phyloP scores from a whole-genome alignment of 768 basidiomycete species.

The Pholiota conissans region DNA sequence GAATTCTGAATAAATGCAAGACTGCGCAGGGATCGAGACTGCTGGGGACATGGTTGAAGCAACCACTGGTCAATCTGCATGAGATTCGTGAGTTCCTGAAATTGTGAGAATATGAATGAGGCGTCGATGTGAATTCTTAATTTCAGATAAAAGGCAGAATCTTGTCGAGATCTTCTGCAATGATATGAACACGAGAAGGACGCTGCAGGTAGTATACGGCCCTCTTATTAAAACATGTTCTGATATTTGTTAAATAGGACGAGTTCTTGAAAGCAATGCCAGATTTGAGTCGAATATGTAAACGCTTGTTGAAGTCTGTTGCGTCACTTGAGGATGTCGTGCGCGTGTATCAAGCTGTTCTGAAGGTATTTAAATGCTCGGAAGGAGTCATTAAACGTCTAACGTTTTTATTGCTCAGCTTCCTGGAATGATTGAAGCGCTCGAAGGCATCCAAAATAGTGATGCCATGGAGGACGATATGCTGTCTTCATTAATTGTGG shows the following conservation, averaged over 20 bases:
- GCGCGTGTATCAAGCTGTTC: conserved; percentile 89
- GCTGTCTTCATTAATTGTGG: conserved; percentile 52
- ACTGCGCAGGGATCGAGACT: conserved; percentile 91
- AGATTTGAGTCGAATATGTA: conserved; percentile 88
- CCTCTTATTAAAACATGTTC: too few relatives aligned
- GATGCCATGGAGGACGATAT: conserved; percentile 41
- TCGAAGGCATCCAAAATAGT: conserved; percentile 51
- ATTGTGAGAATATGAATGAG: neutral
- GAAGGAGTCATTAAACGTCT: neutral
- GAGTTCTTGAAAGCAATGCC: conserved; percentile 91
- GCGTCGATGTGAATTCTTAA: neutral
- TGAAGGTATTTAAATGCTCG: conserved; percentile 52
- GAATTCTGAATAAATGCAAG: conserved; percentile 92
- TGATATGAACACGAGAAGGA: conserved; percentile 67
- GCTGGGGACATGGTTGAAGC: conserved; percentile 91
- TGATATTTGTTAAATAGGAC: too few relatives aligned
- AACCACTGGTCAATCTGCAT: conserved; percentile 91
- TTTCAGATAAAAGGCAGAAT: conserved; percentile 77
- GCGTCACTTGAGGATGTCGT: conserved; percentile 95
- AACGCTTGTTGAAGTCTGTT: conserved; percentile 82
- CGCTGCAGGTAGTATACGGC: conserved; percentile 81
- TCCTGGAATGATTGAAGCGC: conserved; percentile 66
- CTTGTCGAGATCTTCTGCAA: conserved; percentile 87
- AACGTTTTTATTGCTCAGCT: conserved; percentile 43
- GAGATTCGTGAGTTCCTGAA: conserved; percentile 71